Conservation (phyloP, 2,329 filamentous ascomycete genomes). For the Drechslerella coelobrocha region DNA sequence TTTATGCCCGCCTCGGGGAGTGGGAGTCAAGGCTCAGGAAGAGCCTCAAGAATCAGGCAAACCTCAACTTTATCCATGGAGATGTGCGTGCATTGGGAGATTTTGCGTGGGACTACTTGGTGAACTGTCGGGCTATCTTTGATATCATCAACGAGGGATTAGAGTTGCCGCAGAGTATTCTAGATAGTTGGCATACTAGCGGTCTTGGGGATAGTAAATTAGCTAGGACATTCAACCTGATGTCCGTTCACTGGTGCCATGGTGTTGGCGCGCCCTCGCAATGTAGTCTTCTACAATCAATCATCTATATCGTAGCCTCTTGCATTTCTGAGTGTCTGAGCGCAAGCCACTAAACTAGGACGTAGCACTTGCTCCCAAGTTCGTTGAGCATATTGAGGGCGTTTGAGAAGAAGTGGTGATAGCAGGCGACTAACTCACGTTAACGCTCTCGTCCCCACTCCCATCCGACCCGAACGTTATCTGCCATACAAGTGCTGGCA, state of each 20-base stretch:
- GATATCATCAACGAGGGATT: constrained; percentile 1
- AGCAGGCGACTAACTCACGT: not conserved
- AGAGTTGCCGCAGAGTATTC: not conserved
- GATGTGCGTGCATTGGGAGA: constrained; percentile 6
- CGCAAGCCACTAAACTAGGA: too few relatives aligned
- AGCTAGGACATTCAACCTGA: too few relatives aligned
- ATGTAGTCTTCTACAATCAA: not conserved
- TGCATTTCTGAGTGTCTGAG: too few relatives aligned
- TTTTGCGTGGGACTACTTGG: constrained; percentile 19
- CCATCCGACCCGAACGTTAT: too few relatives aligned
- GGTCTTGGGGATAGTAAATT: too few relatives aligned
- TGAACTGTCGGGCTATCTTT: constrained; percentile 4
- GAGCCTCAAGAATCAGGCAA: not conserved
- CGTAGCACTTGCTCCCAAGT: too few relatives aligned
- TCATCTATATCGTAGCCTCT: too few relatives aligned
- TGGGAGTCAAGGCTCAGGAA: not conserved
- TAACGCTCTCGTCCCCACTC: not conserved
- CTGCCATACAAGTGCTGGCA: too few relatives aligned
- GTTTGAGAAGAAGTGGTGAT: not conserved
- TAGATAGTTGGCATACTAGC: too few relatives aligned
- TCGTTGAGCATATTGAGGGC: not conserved
- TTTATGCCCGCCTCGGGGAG: not conserved
- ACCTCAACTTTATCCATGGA: constrained; percentile 6
- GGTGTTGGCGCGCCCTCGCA: too few relatives aligned
- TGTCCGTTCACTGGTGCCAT: too few relatives aligned